Base-by-base conservation (phyloP, 805 yeast species). In the Candida mattraensis region DNA sequence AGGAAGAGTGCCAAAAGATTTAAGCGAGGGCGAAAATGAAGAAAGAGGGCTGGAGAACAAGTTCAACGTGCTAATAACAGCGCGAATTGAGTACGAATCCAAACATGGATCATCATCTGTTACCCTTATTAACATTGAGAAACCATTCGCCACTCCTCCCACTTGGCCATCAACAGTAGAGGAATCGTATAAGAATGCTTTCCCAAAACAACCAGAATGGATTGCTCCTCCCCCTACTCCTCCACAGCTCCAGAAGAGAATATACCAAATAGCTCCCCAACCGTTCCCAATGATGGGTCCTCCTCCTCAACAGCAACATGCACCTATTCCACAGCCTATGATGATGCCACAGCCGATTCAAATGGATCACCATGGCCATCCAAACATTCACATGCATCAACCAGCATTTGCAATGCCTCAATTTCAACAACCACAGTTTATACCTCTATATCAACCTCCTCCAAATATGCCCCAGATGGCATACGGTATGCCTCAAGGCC, bases 71-170 rank as follows among this genome's bases (percentile, higher is more conserved):
- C 74, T 82, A 42, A 45, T 67, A 12, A 69, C 72, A 18, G 67
- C 76, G 4, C 69, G 69, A 58, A 47, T 50, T 16, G 63, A 60
- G 25, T 61, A 51, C 30, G 39, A 40, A 14, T 35, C 44, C 18
- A 44, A 44, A 16, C 42, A 53, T 42, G 47, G 58, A 42, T 34
- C 37, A 7, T 30, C 40, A 53, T 33, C 52, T 37, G 29, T 54
- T 38, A 20, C 51, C 44, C 57, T 60, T 13, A 66, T 70, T 33
- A 49, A 60, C 15, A 66, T 80, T 42, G 88, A 80, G 47, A 76
- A 68, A 48, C 79, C 93, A 5, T 86, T 74, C 56, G 68, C 69
- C 25, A 81, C 91, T 0, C 80, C 86, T 7, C 94, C 94, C 33
- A 81, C 89, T 0, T 85, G 94, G 94, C 67, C 70, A 15, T 63